phyloP scores from a whole-genome alignment of 768 basidiomycete species.

The Trametes villosa region DNA sequence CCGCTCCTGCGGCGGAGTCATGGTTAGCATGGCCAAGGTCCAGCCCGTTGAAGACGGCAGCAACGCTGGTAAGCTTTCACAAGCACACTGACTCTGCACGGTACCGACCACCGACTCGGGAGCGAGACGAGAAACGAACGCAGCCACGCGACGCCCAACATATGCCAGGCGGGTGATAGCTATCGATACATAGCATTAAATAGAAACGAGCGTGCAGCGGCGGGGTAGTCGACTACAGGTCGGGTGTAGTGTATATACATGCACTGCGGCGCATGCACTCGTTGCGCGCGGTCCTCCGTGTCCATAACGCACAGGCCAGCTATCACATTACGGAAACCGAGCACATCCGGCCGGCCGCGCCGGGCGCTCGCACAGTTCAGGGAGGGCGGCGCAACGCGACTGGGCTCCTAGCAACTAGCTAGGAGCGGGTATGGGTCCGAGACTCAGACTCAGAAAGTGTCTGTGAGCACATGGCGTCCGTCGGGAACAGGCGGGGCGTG shows the following conservation, averaged over 20 bases:
- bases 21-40: too few relatives aligned
- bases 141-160: too few relatives aligned
- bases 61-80: too few relatives aligned
- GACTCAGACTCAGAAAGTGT: too few relatives aligned
- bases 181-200: conserved; percentile 14
- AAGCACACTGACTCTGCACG: too few relatives aligned
- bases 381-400: conserved; percentile 7
- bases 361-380: conserved; percentile 1
- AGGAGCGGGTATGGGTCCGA: not conserved
- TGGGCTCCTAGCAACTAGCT: not conserved
- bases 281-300: conserved; percentile 18
- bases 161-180: not conserved
- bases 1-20: too few relatives aligned
- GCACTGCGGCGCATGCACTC: not conserved
- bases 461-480: not conserved
- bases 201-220: conserved; percentile 24
- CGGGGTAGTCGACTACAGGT: conserved; percentile 17
- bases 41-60: too few relatives aligned
- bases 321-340: conserved; percentile 22
- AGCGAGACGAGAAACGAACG: not conserved
- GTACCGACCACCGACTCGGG: too few relatives aligned
- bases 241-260: conserved; percentile 21
- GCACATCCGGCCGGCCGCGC: conserved; percentile 10
- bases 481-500: not conserved
- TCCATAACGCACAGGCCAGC: conserved; percentile 26